Evolutionary conservation across 495 filamentous ascomycete species (phyloP).

Genomic region (Recurvomyces mirabilis): DNA sequence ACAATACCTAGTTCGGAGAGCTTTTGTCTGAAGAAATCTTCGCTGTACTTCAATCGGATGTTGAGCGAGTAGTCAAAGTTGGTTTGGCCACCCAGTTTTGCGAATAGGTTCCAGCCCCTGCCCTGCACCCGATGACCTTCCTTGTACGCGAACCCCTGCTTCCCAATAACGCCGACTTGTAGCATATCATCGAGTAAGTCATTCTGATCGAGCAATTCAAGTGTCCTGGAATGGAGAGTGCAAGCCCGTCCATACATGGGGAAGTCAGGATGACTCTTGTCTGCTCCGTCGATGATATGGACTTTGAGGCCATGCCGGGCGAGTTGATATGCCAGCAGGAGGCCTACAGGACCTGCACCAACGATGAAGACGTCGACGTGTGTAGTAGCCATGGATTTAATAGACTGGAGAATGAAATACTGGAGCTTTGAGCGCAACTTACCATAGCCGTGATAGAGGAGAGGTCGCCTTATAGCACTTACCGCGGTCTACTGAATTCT

Average conservation of each 20-base stretch:
- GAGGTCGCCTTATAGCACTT: too few species aligned
- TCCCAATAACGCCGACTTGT: neutral
- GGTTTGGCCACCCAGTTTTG: neutral
- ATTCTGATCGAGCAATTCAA: constrained; percentile 5
- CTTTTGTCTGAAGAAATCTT: constrained; percentile 5
- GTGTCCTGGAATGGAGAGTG: constrained; percentile 4
- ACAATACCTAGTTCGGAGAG: neutral
- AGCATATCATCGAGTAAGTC: constrained; percentile 7
- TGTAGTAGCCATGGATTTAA: too few species aligned
- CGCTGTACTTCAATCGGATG: constrained; percentile 7
- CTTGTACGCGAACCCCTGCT: neutral
- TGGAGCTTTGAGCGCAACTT: too few species aligned
- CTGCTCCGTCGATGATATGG: constrained; percentile 4
- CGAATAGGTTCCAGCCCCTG: neutral
- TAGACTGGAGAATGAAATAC: too few species aligned
- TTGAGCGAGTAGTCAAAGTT: constrained; percentile 1
- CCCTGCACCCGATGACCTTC: constrained; percentile 2
- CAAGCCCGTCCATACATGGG: constrained; percentile 7
- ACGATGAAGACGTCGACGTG: neutral
- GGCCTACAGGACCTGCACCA: neutral
- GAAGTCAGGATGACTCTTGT: constrained; percentile 4
- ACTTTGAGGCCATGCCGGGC: neutral
- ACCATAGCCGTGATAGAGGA: too few species aligned
- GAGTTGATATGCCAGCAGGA: constrained; percentile 5
- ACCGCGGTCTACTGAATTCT: too few species aligned